Evolutionary conservation across 805 yeast species (phyloP).

Genomic region (Lachancea sp.): DNA sequence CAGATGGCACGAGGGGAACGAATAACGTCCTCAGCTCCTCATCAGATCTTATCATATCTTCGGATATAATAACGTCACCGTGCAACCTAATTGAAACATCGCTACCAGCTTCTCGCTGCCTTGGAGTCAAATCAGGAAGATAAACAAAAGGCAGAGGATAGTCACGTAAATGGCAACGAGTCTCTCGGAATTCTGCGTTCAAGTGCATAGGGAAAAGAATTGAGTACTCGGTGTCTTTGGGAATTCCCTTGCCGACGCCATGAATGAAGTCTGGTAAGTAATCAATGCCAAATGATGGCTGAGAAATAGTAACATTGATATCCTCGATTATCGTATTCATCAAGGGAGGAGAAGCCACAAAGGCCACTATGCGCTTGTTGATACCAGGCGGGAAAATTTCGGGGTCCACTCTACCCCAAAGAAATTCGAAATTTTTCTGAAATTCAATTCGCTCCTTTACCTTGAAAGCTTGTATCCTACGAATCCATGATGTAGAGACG

Average conservation of each 20-base stretch:
- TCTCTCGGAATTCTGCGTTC: constrained; percentile 51
- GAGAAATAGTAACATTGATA: constrained; percentile 41
- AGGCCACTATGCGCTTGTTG: constrained; percentile 43
- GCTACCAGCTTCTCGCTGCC: constrained; percentile 17
- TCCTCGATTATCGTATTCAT: constrained; percentile 46
- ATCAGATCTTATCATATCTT: constrained; percentile 46
- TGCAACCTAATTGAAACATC: constrained; percentile 35
- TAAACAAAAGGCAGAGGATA: constrained; percentile 79
- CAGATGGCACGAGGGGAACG: constrained; percentile 55
- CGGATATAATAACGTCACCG: constrained; percentile 68
- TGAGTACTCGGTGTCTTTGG: constrained; percentile 61
- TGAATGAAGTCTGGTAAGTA: constrained; percentile 56
- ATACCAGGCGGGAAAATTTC: constrained; percentile 35
- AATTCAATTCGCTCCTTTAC: constrained; percentile 37
- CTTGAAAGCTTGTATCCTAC: constrained; percentile 47
- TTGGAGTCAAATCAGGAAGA: constrained; percentile 48
- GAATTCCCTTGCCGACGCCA: constrained; percentile 77
- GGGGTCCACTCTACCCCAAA: constrained; percentile 37
- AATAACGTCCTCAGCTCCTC: constrained; percentile 52
- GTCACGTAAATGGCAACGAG: constrained; percentile 70
- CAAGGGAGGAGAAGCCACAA: constrained; percentile 45
- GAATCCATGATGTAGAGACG: constrained; percentile 65
- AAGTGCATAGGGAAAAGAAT: constrained; percentile 59
- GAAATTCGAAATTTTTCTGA: constrained; percentile 33
- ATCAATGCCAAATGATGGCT: constrained; percentile 46